phyloP scores from a whole-genome alignment of 1,139 yeast genomes.

The Diutina siamensis region DNA sequence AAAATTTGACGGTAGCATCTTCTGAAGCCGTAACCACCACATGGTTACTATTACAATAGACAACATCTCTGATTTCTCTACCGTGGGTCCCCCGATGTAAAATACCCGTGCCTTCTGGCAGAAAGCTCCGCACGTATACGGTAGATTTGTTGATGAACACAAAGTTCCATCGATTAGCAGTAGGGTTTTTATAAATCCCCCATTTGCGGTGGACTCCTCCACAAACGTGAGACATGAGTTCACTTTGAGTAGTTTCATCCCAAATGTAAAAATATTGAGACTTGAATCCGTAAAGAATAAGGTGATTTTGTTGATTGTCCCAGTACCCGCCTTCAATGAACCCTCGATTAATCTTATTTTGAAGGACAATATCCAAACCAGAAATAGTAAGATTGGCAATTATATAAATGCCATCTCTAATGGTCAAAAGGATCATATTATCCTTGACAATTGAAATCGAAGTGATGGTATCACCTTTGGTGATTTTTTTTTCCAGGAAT shows the following conservation, averaged over 20 bases:
- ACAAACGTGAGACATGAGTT: conserved; percentile 60
- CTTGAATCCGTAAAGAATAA: conserved; percentile 69
- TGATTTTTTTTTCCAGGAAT: no score
- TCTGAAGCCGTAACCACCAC: conserved; percentile 72
- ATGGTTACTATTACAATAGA: conserved; percentile 19
- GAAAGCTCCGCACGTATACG: neutral
- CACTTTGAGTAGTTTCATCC: conserved; percentile 72
- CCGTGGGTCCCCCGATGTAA: conserved; percentile 69
- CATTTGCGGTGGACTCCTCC: conserved; percentile 91
- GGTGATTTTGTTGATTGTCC: conserved; percentile 13
- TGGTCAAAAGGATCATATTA: conserved; percentile 25
- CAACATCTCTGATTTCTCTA: conserved; percentile 67
- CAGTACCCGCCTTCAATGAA: conserved; percentile 61
- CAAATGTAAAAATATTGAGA: conserved; percentile 70
- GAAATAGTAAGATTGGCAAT: conserved; percentile 15
- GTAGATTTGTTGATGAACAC: conserved; percentile 44
- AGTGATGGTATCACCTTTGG: conserved; percentile 65
- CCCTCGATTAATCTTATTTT: conserved; percentile 62
- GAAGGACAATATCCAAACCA: conserved; percentile 29
- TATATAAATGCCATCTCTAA: conserved; percentile 56
- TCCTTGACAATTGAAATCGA: conserved; percentile 30
- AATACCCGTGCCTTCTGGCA: conserved; percentile 14
- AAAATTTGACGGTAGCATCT: conserved; percentile 63
- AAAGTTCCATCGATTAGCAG: conserved; percentile 19
- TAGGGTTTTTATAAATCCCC: conserved; percentile 15